phyloP scores from a whole-genome alignment of 2,329 filamentous ascomycete species.

The Saccharata proteae region DNA sequence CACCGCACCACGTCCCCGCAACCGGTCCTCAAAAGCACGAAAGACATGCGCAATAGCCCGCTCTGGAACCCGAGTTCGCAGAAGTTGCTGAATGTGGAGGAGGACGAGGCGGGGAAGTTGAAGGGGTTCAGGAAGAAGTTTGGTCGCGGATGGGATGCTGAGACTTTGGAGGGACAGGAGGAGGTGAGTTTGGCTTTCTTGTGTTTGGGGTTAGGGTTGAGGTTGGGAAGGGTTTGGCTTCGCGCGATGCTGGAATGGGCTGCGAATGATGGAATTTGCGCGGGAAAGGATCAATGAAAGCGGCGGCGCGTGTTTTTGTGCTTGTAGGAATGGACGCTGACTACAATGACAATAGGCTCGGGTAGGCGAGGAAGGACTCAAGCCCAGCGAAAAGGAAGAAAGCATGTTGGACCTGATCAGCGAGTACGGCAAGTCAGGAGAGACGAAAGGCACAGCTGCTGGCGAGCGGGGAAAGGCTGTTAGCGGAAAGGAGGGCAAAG shows the following conservation, averaged over 20 bases:
- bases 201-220: too few relatives aligned
- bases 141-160: slow-evolving; percentile 70
- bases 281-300: too few relatives aligned
- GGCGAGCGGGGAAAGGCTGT: slow-evolving; percentile 3
- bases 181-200: slow-evolving; percentile 8
- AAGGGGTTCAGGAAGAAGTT: slow-evolving; percentile 77
- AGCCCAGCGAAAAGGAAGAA: neutral
- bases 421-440: slow-evolving; percentile 13
- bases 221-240: too few relatives aligned
- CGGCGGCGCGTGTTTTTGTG: too few relatives aligned
- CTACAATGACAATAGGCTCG: slow-evolving; percentile 2
- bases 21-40: slow-evolving; percentile 50
- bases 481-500: slow-evolving; percentile 10
- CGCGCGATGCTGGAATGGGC: too few relatives aligned
- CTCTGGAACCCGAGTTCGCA: slow-evolving; percentile 82
- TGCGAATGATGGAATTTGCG: too few relatives aligned
- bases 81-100: slow-evolving; percentile 75
- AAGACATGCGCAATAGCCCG: slow-evolving; percentile 80
- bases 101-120: slow-evolving; percentile 86
- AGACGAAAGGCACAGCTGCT: slow-evolving; percentile 11
- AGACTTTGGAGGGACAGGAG: slow-evolving; percentile 15
- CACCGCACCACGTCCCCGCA: slow-evolving; percentile 64
- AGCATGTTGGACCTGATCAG: slow-evolving; percentile 16
- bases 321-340: too few relatives aligned
- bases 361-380: slow-evolving; percentile 2